Evolutionary conservation across 768 basidiomycete genomes (phyloP).

Genomic region (Pleurotus sapidus): DNA sequence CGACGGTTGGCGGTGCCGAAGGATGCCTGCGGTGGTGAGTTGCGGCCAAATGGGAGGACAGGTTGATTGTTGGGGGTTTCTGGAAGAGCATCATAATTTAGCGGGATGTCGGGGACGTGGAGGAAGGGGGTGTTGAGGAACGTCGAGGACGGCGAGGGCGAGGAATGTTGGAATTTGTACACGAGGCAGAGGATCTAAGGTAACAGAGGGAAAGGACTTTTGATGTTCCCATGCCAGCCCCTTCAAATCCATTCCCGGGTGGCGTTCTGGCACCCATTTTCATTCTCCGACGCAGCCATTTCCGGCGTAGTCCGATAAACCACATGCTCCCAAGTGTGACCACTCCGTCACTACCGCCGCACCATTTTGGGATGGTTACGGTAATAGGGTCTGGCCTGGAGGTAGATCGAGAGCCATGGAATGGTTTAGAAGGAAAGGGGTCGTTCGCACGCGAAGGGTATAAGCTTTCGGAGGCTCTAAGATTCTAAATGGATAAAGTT

Average conservation of each 20-base stretch:
- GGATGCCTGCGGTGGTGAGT: slow-evolving; percentile 59
- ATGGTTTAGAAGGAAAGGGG: no score
- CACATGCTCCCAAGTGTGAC: slow-evolving; percentile 1
- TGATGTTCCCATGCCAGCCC: slow-evolving; percentile 9
- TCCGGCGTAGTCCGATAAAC: slow-evolving; percentile 7
- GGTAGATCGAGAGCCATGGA: no score
- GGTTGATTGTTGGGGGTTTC: slow-evolving; percentile 35
- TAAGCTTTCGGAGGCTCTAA: no score
- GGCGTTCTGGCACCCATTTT: slow-evolving; percentile 6
- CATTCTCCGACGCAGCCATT: slow-evolving; percentile 2
- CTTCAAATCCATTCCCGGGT: slow-evolving; percentile 8
- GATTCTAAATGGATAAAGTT: no score
- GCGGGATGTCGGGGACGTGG: slow-evolving; percentile 14
- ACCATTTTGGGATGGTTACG: background rate
- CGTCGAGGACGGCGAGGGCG: slow-evolving; percentile 15
- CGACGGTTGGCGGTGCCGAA: slow-evolving; percentile 64
- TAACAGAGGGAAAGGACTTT: slow-evolving; percentile 6
- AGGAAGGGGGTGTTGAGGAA: slow-evolving; percentile 15
- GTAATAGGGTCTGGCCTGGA: no score
- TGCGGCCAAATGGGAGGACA: slow-evolving; percentile 21
- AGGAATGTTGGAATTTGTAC: slow-evolving; percentile 5
- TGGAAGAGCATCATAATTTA: slow-evolving; percentile 47
- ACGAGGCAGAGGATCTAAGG: slow-evolving; percentile 10
- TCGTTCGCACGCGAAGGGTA: no score
- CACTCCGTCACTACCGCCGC: slow-evolving; percentile 1